A percentile compares a stretch with the other conserved stretches of the same genome.
phyloP scores from a whole-genome alignment of 331 rosid genomes.

The Cydonia oblonga region DNA sequence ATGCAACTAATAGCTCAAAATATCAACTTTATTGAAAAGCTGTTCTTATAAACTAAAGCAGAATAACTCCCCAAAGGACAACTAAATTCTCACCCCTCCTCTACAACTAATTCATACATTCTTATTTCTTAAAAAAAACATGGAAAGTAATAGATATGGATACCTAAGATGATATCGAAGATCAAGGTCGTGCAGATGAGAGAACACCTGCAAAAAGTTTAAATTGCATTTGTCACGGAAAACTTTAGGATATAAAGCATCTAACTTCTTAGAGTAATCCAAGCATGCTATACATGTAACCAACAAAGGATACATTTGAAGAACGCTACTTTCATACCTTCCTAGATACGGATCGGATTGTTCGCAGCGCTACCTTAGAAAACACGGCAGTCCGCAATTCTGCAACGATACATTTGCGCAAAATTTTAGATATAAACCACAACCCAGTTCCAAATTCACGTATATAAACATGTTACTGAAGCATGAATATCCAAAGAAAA shows the following conservation, averaged over 20 bases:
- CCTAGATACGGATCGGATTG: constrained; percentile 86
- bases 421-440: neutral
- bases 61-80: neutral
- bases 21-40: neutral
- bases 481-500: neutral
- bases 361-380: constrained; percentile 89
- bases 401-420: constrained; percentile 29
- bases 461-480: neutral
- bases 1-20: neutral
- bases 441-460: neutral
- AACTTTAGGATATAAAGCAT: neutral
- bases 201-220: constrained; percentile 60
- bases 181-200: constrained; percentile 95
- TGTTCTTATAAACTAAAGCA: neutral
- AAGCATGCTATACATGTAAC: neutral
- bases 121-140: neutral
- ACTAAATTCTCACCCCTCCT: neutral
- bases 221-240: neutral
- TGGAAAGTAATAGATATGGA: neutral
- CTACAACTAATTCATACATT: neutral
- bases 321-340: constrained; percentile 42
- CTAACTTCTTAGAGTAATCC: neutral
- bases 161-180: constrained; percentile 95
- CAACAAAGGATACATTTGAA: neutral
- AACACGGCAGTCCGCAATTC: constrained; percentile 91